Conservation (phyloP, 2,329 filamentous ascomycete genomes). For the Pseudogymnoascus sp. region DNA sequence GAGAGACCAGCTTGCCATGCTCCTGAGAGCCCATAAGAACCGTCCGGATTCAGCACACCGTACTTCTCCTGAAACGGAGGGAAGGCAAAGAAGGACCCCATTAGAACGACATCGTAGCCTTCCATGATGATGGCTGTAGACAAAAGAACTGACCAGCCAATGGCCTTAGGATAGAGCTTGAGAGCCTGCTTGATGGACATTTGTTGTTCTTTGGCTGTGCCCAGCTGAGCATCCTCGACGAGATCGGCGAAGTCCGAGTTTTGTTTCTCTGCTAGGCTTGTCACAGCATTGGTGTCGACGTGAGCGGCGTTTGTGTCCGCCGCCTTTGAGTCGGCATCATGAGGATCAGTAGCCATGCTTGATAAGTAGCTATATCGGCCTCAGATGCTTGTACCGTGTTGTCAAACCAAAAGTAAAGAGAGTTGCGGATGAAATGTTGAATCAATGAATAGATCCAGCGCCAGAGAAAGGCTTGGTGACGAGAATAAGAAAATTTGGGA, state of each 20-base stretch:
- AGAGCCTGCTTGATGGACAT: constrained; percentile 11
- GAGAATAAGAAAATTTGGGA: not conserved
- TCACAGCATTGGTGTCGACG: not conserved
- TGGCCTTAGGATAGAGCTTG: constrained; percentile 12
- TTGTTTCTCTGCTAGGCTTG: not conserved
- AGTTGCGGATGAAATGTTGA: not conserved
- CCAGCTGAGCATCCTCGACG: not conserved
- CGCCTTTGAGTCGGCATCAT: not conserved
- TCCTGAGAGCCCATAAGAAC: constrained; percentile 32
- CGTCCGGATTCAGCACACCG: constrained; percentile 21
- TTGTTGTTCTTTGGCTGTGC: constrained; percentile 11
- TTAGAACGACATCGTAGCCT: constrained; percentile 31
- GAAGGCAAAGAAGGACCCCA: constrained; percentile 30
- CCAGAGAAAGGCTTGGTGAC: not conserved
- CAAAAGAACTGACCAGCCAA: constrained; percentile 28
- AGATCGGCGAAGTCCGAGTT: not conserved
- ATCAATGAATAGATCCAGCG: not conserved
- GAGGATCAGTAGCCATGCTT: not conserved
- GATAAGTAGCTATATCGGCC: not conserved
- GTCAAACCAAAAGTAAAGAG: not conserved
- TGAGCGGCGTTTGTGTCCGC: not conserved
- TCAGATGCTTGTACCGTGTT: not conserved
- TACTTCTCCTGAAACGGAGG: constrained; percentile 24
- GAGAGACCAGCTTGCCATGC: constrained; percentile 38
- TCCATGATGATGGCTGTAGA: constrained; percentile 33